Base-by-base conservation (phyloP, 129 eudicot species). In the Lonicera japonica region DNA sequence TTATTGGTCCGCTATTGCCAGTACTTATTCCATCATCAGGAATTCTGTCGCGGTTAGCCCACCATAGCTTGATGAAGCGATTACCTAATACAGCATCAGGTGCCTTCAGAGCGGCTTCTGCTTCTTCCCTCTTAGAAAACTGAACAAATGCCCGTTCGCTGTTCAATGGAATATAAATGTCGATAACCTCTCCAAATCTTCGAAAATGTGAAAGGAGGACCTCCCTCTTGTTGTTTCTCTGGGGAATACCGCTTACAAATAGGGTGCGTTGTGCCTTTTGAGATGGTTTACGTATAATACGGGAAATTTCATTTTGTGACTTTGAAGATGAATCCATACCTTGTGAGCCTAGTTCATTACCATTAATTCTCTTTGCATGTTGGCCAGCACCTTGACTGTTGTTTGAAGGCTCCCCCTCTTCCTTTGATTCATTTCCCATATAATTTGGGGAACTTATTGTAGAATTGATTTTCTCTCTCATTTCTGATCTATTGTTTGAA, bases 81-180 rank as follows among this genome's bases (percentile, higher is more conserved):
- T 88, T 92, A 13, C 96, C 99, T 95, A 92, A 88, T 56, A 92
- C 96, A 60, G 99, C 99, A 75, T 92, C 99, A 70, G 99, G 99
- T 71, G 99, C 95, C 69, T 61, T 72, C 5, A 92, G 50, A 57
- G 99, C 96, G 52, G 84, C 83, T 59, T 92, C 96, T 34, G 99
- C 99, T 84, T 87, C 99, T 77, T 88, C 95, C 72, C 96, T 81
- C 77, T 73, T 88, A 21, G 92, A 92, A 70, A 88, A 92, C 72
- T 92, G 99, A 61, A 92, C 95, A 88, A 92, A 92, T 51, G 99
- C 99, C 57, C 89, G 85, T 60, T 92, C 95, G 41, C 72, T 75
- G 64, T 85, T 73, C 48, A 60, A 5, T 10, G 99, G 99, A 23
- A 85, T 88, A 65, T 72, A 73, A 16, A 92, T 77, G 68, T 92